Conservation (phyloP, 805 yeast genomes). For the Nakazawaea anatomiae region DNA sequence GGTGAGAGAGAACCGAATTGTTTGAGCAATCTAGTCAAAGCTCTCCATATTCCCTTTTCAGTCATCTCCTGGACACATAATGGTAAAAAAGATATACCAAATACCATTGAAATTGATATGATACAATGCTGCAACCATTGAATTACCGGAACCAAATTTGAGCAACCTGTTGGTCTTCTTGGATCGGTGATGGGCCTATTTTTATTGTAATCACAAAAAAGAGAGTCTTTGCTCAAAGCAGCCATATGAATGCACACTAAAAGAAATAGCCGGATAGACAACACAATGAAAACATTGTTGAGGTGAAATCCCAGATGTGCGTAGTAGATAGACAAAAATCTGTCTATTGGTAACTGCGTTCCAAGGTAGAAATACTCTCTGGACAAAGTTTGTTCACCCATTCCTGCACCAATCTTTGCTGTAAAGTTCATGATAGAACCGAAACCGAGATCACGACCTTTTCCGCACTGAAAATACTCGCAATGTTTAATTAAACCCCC, state of each 20-base stretch:
- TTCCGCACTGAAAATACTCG: conserved; percentile 82
- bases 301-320: conserved; percentile 87
- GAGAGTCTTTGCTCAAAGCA: conserved; percentile 54
- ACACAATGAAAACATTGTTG: conserved; percentile 67
- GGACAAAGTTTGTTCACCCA: conserved; percentile 85
- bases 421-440: conserved; percentile 78
- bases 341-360: conserved; percentile 68
- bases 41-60: conserved; percentile 71
- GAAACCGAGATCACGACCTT: conserved; percentile 81
- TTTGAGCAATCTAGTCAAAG: conserved; percentile 54
- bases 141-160: conserved; percentile 62
- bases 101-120: conserved; percentile 67
- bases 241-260: conserved; percentile 56
- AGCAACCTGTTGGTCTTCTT: conserved; percentile 63
- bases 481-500: conserved; percentile 85
- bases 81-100: conserved; percentile 70
- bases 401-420: conserved; percentile 83
- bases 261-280: conserved; percentile 61
- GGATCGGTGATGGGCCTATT: conserved; percentile 56
- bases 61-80: conserved; percentile 70
- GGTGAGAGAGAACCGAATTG: conserved; percentile 72
- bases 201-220: conserved; percentile 55
- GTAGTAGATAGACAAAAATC: conserved; percentile 74
- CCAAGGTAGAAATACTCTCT: conserved; percentile 78
- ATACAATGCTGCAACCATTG: conserved; percentile 71